Evolutionary conservation across 1,284 basidiomycete species (phyloP).

Genomic region (Pascua guehoae): DNA sequence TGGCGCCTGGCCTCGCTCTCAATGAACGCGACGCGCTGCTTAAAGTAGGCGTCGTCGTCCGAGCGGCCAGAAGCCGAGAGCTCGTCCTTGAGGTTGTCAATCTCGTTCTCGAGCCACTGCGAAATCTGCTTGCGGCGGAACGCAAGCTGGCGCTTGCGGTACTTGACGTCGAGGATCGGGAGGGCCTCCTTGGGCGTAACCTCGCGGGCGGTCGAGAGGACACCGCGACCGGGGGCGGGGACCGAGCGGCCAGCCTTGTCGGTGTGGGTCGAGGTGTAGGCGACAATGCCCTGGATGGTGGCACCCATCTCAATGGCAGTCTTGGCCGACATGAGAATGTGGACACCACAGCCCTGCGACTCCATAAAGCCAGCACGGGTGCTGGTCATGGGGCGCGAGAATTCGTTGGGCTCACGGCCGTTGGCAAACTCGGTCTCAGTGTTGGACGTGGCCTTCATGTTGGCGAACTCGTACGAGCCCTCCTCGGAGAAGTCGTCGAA

Average conservation of each 20-base stretch:
- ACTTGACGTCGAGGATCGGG: slow-evolving; percentile 74
- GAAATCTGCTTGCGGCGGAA: slow-evolving; percentile 92
- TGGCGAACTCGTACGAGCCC: slow-evolving; percentile 94
- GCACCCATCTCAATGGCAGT: slow-evolving; percentile 91
- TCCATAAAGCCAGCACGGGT: slow-evolving; percentile 98
- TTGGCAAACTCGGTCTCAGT: slow-evolving; percentile 95
- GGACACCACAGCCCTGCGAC: slow-evolving; percentile 92
- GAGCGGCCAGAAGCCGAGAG: slow-evolving; percentile 56
- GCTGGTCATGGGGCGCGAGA: slow-evolving; percentile 94
- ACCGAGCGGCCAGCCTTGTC: slow-evolving; percentile 94
- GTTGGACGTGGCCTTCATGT: slow-evolving; percentile 99
- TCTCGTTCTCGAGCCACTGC: slow-evolving; percentile 88
- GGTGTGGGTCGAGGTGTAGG: slow-evolving; percentile 94
- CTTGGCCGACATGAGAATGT: slow-evolving; percentile 93
- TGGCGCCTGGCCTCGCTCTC: slow-evolving; percentile 85
- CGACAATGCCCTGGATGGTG: slow-evolving; percentile 88
- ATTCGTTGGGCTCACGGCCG: slow-evolving; percentile 96
- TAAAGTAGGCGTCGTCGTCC: slow-evolving; percentile 66
- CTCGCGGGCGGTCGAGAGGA: slow-evolving; percentile 79
- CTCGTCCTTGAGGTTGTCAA: slow-evolving; percentile 74
- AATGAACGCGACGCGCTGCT: slow-evolving; percentile 70
- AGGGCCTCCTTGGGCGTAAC: slow-evolving; percentile 63
- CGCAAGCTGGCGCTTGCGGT: slow-evolving; percentile 82
- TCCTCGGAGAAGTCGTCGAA: slow-evolving; percentile 98
- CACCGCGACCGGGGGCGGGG: slow-evolving; percentile 87